Conservation (phyloP, 2,329 filamentous ascomycete genomes). For the Metarhizium rileyi region DNA sequence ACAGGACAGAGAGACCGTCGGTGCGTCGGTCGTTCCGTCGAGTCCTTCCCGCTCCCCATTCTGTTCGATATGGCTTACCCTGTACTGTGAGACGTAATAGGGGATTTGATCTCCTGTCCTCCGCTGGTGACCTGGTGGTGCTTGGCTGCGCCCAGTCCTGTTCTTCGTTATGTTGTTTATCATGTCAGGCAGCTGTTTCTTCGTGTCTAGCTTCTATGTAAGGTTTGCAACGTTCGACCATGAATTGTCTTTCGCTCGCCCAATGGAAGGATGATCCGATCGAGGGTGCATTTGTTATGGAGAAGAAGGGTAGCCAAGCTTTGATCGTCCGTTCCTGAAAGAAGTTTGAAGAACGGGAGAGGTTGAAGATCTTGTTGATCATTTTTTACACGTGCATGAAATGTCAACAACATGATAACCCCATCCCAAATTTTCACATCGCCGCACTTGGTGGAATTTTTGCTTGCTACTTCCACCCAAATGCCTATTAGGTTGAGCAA, state of each 20-base stretch:
- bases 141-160: too few species aligned
- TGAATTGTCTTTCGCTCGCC: too few species aligned
- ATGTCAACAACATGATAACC: neutral
- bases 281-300: neutral
- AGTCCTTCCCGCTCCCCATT: neutral
- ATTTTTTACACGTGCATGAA: neutral
- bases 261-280: neutral
- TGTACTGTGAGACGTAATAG: neutral
- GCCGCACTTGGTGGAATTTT: neutral
- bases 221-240: too few species aligned
- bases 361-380: constrained; percentile 7
- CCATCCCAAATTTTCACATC: neutral
- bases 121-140: too few species aligned
- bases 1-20: too few species aligned
- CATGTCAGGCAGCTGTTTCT: too few species aligned
- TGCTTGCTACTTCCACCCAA: too few species aligned
- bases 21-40: neutral
- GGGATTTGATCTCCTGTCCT: too few species aligned
- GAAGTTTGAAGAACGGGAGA: neutral
- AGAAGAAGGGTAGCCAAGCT: neutral
- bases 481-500: too few species aligned
- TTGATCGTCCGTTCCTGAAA: neutral
- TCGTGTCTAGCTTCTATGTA: too few species aligned
- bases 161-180: too few species aligned
- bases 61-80: neutral